A percentile compares a stretch with the other conserved stretches of the same genome.
Conservation (phyloP, 148 eudicot genomes). For the Amaranthus cruentus region DNA sequence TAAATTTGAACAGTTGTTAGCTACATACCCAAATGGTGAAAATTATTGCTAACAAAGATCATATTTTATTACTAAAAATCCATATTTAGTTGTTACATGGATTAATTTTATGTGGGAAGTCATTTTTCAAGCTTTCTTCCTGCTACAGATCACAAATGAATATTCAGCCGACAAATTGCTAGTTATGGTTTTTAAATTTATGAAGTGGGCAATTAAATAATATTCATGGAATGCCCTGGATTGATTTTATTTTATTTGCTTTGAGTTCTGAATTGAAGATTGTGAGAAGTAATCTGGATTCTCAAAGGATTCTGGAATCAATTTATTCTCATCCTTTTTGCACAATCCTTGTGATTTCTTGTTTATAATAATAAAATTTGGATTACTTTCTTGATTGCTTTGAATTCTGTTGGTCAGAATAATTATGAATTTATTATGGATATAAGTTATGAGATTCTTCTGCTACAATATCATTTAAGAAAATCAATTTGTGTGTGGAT, state of each 20-base stretch:
- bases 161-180: constrained; percentile 30
- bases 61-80: too few species aligned
- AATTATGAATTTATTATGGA: background rate
- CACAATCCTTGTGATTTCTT: constrained; percentile 7
- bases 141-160: constrained; percentile 20
- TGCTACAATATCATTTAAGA: background rate
- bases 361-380: background rate
- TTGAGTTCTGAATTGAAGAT: constrained; percentile 11
- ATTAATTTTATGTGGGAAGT: too few species aligned
- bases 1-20: too few species aligned
- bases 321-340: constrained; percentile 10
- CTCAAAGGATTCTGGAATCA: constrained; percentile 10
- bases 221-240: background rate
- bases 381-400: constrained; percentile 2
- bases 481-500: background rate
- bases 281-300: constrained; percentile 11
- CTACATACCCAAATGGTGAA: too few species aligned
- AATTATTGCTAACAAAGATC: too few species aligned
- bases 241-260: too few species aligned
- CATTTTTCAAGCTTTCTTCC: background rate
- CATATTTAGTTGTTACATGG: too few species aligned
- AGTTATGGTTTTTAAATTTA: background rate
- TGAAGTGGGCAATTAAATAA: background rate
- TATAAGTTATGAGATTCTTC: background rate
- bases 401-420: background rate